These are phyloP conservation scores for Pleurotus djamor DNA, from an alignment of 768 basidiomycete species.

Conservation along the genomic window DNA sequence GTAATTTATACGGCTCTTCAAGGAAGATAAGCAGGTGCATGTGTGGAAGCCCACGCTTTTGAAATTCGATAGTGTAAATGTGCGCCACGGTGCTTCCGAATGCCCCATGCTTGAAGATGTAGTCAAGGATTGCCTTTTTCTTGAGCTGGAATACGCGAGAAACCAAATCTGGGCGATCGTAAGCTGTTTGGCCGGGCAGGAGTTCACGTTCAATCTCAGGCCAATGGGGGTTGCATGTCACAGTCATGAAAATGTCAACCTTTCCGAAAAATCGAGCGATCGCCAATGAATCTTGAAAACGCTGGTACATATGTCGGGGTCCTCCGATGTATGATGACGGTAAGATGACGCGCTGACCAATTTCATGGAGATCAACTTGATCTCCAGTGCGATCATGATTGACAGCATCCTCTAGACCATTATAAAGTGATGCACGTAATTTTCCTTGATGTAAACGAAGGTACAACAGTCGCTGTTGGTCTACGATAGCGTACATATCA, in stretches of 20 bases:
- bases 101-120: slow-evolving; percentile 32
- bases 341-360: slow-evolving; percentile 12
- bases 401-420: slow-evolving; percentile 24
- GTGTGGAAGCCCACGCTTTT: slow-evolving; percentile 39
- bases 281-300: slow-evolving; percentile 21
- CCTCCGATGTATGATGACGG: slow-evolving; percentile 14
- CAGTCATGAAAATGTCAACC: slow-evolving; percentile 47
- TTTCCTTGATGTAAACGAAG: slow-evolving; percentile 24
- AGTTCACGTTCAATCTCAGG: slow-evolving; percentile 38
- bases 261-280: slow-evolving; percentile 31
- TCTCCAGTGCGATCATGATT: slow-evolving; percentile 12
- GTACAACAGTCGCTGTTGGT: slow-evolving; percentile 29
- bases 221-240: slow-evolving; percentile 54
- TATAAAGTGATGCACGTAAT: slow-evolving; percentile 30
- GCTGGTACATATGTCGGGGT: slow-evolving; percentile 16
- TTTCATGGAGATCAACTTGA: slow-evolving; percentile 14
- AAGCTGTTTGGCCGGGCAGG: slow-evolving; percentile 29
- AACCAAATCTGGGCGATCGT: slow-evolving; percentile 49
- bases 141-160: slow-evolving; percentile 44
- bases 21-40: slow-evolving; percentile 43
- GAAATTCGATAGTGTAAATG: slow-evolving; percentile 36
- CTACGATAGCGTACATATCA: slow-evolving; percentile 35
- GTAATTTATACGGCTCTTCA: slow-evolving; percentile 22
- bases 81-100: slow-evolving; percentile 42
- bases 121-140: slow-evolving; percentile 31